phyloP scores from a whole-genome alignment of 179 eudicot genomes.

The Beta corolliflora region DNA sequence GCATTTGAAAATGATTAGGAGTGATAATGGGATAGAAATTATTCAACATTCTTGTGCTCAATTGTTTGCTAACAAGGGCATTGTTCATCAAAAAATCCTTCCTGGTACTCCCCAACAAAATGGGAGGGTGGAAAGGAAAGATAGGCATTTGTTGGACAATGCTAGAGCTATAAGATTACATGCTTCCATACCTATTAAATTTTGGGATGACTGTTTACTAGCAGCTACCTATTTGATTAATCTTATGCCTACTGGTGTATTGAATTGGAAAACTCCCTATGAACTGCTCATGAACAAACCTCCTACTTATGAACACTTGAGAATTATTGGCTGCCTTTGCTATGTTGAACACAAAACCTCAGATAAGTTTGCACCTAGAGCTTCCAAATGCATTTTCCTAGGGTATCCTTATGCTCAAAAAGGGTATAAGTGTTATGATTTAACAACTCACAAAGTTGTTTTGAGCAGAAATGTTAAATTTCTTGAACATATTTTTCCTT shows the following conservation, averaged over 20 bases:
- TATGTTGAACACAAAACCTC: too few relatives aligned
- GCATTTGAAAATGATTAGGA: neutral
- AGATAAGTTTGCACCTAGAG: too few relatives aligned
- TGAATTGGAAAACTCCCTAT: neutral
- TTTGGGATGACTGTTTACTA: neutral
- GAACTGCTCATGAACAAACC: neutral
- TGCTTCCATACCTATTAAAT: neutral
- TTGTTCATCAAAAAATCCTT: neutral
- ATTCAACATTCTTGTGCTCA: neutral
- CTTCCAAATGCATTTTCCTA: too few relatives aligned
- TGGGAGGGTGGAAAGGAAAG: neutral
- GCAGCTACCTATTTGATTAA: neutral
- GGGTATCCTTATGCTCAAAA: too few relatives aligned
- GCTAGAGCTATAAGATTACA: neutral
- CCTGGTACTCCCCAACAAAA: neutral
- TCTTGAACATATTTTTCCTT: too few relatives aligned
- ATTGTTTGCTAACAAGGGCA: neutral
- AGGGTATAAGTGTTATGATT: too few relatives aligned
- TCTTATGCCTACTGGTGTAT: neutral
- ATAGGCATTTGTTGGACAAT: neutral
- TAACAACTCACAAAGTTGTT: too few relatives aligned
- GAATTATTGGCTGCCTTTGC: neutral
- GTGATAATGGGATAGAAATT: neutral
- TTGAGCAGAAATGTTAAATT: too few relatives aligned
- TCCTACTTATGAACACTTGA: neutral